phyloP scores from a whole-genome alignment of 2,329 filamentous ascomycete genomes.

The Exserohilum rostratum region DNA sequence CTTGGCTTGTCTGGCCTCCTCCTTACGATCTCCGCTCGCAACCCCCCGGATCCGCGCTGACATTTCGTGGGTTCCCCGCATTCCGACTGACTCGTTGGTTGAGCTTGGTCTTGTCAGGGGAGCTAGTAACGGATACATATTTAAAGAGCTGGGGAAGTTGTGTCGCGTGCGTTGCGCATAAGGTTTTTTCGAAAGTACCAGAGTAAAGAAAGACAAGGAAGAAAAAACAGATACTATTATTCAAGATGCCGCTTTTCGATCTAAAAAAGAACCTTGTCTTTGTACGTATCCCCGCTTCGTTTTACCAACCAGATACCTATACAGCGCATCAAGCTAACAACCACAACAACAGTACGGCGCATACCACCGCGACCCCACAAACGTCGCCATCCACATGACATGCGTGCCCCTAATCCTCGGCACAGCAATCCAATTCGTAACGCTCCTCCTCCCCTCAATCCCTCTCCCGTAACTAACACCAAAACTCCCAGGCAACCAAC shows the following conservation, averaged over 20 bases:
- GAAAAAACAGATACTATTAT: too few species aligned
- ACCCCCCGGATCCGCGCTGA: too few species aligned
- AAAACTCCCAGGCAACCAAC: slow-evolving; percentile 59
- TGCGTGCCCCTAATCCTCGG: slow-evolving; percentile 78
- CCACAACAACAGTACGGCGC: slow-evolving; percentile 71
- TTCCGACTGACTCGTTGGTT: too few species aligned
- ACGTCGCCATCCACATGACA: slow-evolving; percentile 77
- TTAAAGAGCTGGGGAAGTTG: not conserved
- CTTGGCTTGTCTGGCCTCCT: too few species aligned
- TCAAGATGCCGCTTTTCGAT: slow-evolving; percentile 38
- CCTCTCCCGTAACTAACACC: not conserved
- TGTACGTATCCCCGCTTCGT: slow-evolving; percentile 15
- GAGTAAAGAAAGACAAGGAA: not conserved
- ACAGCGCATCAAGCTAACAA: not conserved
- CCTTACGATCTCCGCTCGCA: too few species aligned
- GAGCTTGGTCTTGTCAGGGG: too few species aligned
- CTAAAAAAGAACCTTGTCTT: slow-evolving; percentile 45
- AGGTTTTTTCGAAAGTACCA: too few species aligned
- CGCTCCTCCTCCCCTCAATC: slow-evolving; percentile 42
- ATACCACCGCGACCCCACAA: slow-evolving; percentile 79
- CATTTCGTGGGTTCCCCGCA: too few species aligned
- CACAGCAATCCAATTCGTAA: slow-evolving; percentile 74
- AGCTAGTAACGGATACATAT: not conserved
- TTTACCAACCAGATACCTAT: not conserved
- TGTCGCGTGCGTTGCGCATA: too few species aligned